Evolutionary conservation across 2,329 filamentous ascomycete genomes (phyloP), one percentile per base, ranked within the genome.

Genomic region (Ophiocordyceps camponoti-floridani): DNA sequence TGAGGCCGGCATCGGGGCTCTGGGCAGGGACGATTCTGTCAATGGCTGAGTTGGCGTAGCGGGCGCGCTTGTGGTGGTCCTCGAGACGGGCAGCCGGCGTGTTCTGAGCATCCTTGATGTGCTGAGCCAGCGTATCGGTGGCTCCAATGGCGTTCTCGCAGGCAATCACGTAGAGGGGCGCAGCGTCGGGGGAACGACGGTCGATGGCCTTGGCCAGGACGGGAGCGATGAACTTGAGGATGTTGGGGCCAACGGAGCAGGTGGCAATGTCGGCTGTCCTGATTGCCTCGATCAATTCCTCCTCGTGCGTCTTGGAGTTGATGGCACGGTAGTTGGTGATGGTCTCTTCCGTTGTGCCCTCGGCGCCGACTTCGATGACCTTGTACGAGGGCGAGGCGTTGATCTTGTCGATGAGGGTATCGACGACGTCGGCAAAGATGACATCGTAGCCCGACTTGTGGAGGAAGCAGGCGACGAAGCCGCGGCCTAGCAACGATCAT

Each of bases 61-160:
- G 79, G 43, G 88, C 88, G 55, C 86, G 83, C 53, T 73, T 66
- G 57, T 78, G 66, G 58, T 93, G 77, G 53, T 77, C 72, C 14
- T 73, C 72, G 42, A 87, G 70, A 44, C 80, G 78, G 43, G 79
- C 69, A 37, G 75, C 65, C 18, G 76, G 69, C 40, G 87, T 84
- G 68, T 91, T 81, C 54, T 75, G 68, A 54, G 80, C 71, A 51
- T 79, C 69, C 62, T 81, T 82, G 69, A 94, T 94, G 70, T 82
- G 79, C 38, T 73, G 75, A 52, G 82, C 84, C 44, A 95, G 81
- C 37, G 83, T 85, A 59, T 91, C 84, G 43, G 91, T 96, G 56
- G 87, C 91, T 51, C 85, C 85, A 59, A 96, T 95, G 60, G 86
- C 86, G 64, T 98, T 98, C 70, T 98, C 91, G 65, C 91, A 98